Percentiles rank a stretch among this genome's conserved stretches.
These are phyloP conservation scores for Boletus holoroseus DNA, from an alignment of 1,284 basidiomycete genomes.

Conservation along the genomic window DNA sequence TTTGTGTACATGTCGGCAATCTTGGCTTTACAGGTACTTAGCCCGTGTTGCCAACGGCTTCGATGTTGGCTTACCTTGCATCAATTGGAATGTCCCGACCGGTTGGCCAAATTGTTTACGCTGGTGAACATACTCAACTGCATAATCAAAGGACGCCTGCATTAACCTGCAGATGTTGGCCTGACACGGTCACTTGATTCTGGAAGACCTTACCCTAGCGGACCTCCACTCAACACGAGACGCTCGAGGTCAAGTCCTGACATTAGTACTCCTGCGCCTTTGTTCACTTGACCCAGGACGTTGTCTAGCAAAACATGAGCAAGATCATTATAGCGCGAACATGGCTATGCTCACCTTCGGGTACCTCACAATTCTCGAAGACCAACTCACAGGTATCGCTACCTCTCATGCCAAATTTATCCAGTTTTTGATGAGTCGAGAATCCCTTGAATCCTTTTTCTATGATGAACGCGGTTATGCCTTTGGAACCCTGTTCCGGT, in stretches of 20 bases:
- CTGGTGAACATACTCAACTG: constrained; percentile 85
- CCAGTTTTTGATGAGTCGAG: constrained; percentile 83
- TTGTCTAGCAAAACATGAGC: constrained; percentile 51
- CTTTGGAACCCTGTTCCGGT: constrained; percentile 74
- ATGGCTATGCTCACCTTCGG: constrained; percentile 52
- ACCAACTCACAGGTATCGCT: constrained; percentile 93
- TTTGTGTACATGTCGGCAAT: constrained; percentile 96
- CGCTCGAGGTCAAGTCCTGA: constrained; percentile 90
- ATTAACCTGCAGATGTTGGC: constrained; percentile 59
- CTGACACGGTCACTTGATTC: background rate
- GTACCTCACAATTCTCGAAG: constrained; percentile 87
- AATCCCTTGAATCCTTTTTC: constrained; percentile 82
- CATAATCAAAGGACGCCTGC: constrained; percentile 91
- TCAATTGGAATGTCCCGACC: constrained; percentile 90
- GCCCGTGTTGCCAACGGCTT: background rate
- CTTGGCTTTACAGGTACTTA: constrained; percentile 45
- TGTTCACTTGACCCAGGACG: constrained; percentile 75
- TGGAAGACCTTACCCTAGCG: constrained; percentile 41
- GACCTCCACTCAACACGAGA: constrained; percentile 85
- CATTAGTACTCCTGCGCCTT: constrained; percentile 87
- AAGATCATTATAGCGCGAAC: background rate
- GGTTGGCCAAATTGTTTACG: constrained; percentile 85
- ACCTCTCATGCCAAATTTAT: constrained; percentile 96
- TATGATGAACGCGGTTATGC: constrained; percentile 90
- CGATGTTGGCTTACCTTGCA: constrained; percentile 65